These are phyloP conservation scores for Phlebiopsis flavidoalba DNA, from an alignment of 768 basidiomycete genomes.

Conservation along the genomic window DNA sequence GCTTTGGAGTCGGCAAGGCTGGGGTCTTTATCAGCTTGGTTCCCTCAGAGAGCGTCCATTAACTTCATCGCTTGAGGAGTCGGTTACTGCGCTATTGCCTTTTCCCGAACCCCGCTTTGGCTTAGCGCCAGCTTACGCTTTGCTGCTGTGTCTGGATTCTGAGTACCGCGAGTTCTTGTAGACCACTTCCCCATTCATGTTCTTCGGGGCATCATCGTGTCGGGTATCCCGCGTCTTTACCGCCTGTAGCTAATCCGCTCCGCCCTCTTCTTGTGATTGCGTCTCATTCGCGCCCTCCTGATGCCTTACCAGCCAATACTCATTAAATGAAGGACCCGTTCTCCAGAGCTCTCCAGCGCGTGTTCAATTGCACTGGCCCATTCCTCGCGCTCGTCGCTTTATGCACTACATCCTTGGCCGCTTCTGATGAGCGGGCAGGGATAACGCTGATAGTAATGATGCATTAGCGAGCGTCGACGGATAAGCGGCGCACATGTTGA, in stretches of 20 bases:
- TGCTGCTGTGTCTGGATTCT: background rate
- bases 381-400: slow-evolving; percentile 24
- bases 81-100: no score
- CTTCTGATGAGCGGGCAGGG: slow-evolving; percentile 20
- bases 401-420: slow-evolving; percentile 4
- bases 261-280: slow-evolving; percentile 15
- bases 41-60: slow-evolving; percentile 22
- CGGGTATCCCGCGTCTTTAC: slow-evolving; percentile 8
- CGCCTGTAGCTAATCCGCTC: slow-evolving; percentile 19
- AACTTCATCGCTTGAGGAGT: slow-evolving; percentile 9
- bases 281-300: slow-evolving; percentile 24
- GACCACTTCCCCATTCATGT: slow-evolving; percentile 12
- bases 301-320: slow-evolving; percentile 45
- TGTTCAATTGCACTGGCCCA: slow-evolving; percentile 45
- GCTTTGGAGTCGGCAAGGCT: slow-evolving; percentile 21
- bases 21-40: slow-evolving; percentile 24
- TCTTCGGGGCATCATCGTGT: slow-evolving; percentile 5
- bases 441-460: slow-evolving; percentile 24
- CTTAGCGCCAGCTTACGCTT: background rate
- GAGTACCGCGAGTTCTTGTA: slow-evolving; percentile 11
- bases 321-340: slow-evolving; percentile 32
- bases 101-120: no score
- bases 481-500: slow-evolving; percentile 15
- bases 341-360: slow-evolving; percentile 41
- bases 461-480: slow-evolving; percentile 21